A percentile compares a stretch with the other conserved stretches of the same genome.
These are phyloP conservation scores for Kwoniella sp. DNA, from an alignment of 768 basidiomycete species.

Conservation along the genomic window DNA sequence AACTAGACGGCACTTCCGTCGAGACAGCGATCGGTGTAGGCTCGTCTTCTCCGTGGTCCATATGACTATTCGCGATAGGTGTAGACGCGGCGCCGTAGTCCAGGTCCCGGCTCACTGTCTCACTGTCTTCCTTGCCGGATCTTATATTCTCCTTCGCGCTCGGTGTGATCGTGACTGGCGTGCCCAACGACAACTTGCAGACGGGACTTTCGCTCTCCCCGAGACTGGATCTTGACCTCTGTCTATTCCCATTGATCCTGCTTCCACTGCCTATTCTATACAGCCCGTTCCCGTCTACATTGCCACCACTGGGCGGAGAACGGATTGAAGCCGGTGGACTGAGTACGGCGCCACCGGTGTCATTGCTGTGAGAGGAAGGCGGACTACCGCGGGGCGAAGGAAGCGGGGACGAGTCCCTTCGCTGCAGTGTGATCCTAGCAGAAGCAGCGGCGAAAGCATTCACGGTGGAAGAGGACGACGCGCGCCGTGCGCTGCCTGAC, in stretches of 20 bases:
- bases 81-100: conserved; percentile 13
- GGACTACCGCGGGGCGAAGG: conserved; percentile 5
- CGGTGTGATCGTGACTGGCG: not conserved
- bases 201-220: not conserved
- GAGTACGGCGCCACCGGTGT: not conserved
- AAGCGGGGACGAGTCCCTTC: conserved; percentile 11
- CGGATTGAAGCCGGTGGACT: conserved; percentile 15
- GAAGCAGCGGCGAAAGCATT: not conserved
- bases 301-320: conserved; percentile 3
- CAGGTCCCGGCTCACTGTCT: conserved; percentile 8
- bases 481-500: conserved; percentile 12
- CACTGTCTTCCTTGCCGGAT: not conserved
- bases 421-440: not conserved
- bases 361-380: not conserved
- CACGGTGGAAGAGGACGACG: not conserved
- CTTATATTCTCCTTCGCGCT: not conserved
- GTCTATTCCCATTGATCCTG: conserved; percentile 4
- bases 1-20: too few relatives aligned
- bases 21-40: not conserved
- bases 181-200: not conserved
- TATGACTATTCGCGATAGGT: too few relatives aligned
- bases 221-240: conserved; percentile 14
- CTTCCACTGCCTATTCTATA: conserved; percentile 19
- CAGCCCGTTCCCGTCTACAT: conserved; percentile 7
- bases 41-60: not conserved